A percentile compares a stretch with the other conserved stretches of the same genome.
Conservation (phyloP, 495 filamentous ascomycete species). For the Parachaetomium inaequale region DNA sequence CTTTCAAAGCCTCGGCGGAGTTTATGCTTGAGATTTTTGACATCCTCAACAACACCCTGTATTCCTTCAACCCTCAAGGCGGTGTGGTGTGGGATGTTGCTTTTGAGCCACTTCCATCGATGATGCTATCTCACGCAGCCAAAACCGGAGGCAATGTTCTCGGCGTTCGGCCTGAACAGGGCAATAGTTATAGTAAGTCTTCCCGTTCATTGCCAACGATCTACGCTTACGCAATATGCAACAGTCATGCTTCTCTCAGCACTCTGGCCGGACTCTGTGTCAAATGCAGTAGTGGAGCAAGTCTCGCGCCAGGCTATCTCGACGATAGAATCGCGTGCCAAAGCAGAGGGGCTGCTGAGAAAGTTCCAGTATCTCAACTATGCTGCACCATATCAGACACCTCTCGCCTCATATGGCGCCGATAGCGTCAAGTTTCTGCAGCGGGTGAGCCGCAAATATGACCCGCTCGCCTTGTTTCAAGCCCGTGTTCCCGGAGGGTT, state of each 20-base stretch:
- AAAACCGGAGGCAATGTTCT: conserved; percentile 41
- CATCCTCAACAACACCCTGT: conserved; percentile 15
- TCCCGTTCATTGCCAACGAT: not conserved
- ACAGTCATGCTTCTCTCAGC: not conserved
- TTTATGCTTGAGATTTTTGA: conserved; percentile 22
- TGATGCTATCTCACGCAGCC: conserved; percentile 32
- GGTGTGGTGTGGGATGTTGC: conserved; percentile 30
- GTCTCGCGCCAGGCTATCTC: not conserved
- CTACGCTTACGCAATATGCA: not conserved
- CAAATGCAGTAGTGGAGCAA: not conserved
- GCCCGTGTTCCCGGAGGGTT: not conserved
- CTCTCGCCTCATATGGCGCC: conserved; percentile 22
- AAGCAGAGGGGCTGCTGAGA: conserved; percentile 9
- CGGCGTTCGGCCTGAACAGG: conserved; percentile 20
- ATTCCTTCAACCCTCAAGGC: conserved; percentile 11
- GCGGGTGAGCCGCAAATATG: not conserved
- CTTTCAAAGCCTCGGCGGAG: conserved; percentile 6
- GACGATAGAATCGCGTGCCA: conserved; percentile 10
- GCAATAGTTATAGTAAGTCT: not conserved
- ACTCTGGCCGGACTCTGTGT: not conserved
- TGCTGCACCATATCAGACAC: conserved; percentile 34
- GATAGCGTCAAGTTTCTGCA: not conserved
- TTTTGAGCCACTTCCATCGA: conserved; percentile 47
- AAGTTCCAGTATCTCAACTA: conserved; percentile 40
- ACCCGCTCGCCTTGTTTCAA: not conserved